Percentiles rank a stretch among this genome's conserved stretches.
These are phyloP conservation scores for Coemansia sp. DNA, from an alignment of 192 early-diverging fungal genomes.

Conservation along the genomic window DNA sequence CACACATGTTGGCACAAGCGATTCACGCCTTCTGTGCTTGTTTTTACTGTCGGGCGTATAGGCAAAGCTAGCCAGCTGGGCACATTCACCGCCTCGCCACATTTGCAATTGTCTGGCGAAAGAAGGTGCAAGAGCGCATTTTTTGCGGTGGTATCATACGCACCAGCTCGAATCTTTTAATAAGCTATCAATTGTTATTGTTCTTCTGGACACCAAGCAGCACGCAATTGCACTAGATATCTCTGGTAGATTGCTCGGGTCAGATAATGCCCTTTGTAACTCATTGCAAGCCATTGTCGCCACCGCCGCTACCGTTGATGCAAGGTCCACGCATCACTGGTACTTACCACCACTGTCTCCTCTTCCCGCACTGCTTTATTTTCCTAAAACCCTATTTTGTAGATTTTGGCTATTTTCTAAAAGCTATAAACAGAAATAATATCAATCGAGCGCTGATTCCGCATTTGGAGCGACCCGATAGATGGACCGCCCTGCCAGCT, in stretches of 20 bases:
- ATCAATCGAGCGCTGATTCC: background rate
- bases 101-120: constrained; percentile 6
- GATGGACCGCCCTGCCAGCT: constrained; percentile 35
- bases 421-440: no score
- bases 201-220: no score
- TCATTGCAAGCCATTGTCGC: constrained; percentile 3
- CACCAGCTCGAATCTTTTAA: no score
- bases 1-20: no score
- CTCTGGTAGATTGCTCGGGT: no score
- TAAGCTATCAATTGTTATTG: no score
- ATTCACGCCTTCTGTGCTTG: no score
- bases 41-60: background rate
- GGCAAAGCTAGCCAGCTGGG: constrained; percentile 2
- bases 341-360: background rate
- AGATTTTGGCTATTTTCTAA: no score
- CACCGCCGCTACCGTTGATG: constrained; percentile 4
- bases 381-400: no score
- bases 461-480: constrained; percentile 3
- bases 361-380: background rate
- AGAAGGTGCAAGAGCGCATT: no score
- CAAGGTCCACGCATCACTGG: background rate
- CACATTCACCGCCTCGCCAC: constrained; percentile 13
- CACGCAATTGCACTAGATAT: no score
- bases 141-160: no score
- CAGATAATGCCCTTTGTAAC: constrained; percentile 5